Percentiles rank a stretch among this genome's conserved stretches.
Conservation (phyloP, 2,329 filamentous ascomycete genomes). For the Cladophialophora bantiana region DNA sequence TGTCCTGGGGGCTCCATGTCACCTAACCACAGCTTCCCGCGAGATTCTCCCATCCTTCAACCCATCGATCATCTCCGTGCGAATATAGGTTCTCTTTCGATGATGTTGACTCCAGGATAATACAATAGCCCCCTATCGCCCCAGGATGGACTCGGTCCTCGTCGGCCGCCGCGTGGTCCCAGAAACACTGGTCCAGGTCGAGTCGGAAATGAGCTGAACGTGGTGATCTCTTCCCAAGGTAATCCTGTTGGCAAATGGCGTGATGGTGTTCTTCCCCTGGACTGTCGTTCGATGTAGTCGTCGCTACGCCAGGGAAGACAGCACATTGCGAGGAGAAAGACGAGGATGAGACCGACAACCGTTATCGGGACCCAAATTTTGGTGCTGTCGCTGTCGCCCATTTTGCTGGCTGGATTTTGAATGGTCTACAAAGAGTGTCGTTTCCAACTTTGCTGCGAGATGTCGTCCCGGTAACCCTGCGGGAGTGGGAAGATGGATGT, state of each 20-base stretch:
- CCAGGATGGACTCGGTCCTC: constrained; percentile 11
- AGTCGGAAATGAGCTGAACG: constrained; percentile 14
- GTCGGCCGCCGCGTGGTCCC: constrained; percentile 6
- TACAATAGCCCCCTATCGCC: background rate
- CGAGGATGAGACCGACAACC: constrained; percentile 23
- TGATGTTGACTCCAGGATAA: constrained; percentile 26
- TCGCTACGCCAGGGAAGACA: constrained; percentile 12
- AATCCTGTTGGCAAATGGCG: constrained; percentile 22
- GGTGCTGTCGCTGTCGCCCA: constrained; percentile 16
- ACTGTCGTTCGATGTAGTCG: constrained; percentile 10
- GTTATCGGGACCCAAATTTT: constrained; percentile 32
- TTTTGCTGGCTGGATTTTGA: background rate
- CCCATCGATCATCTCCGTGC: background rate
- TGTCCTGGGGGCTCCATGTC: background rate
- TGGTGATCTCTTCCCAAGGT: constrained; percentile 27
- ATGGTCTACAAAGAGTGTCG: background rate
- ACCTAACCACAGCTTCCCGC: background rate
- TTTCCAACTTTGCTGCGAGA: background rate
- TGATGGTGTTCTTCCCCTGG: constrained; percentile 21
- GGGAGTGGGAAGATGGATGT: background rate
- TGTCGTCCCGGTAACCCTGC: background rate
- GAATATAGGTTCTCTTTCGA: constrained; percentile 30
- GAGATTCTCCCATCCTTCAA: background rate
- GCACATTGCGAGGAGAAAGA: constrained; percentile 14
- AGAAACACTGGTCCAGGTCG: constrained; percentile 18